A percentile compares a stretch with the other conserved stretches of the same genome.
Conservation (phyloP, 2,329 filamentous ascomycete genomes). For the Ophiostoma sp. region DNA sequence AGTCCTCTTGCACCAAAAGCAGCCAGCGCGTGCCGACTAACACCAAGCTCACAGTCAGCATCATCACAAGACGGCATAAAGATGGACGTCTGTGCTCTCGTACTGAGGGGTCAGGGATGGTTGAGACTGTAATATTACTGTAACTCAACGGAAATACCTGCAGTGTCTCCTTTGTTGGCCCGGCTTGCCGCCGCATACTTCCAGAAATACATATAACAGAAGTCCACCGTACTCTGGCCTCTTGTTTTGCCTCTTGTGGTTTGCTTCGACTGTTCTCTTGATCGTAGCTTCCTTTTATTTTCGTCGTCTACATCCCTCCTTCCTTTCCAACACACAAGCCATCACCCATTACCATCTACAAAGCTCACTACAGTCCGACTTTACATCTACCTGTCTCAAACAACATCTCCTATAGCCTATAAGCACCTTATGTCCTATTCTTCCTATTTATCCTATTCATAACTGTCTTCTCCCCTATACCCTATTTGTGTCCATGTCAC, state of each 20-base stretch:
- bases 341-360: too few relatives aligned
- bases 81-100: neutral
- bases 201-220: neutral
- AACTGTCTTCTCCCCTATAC: neutral
- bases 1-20: neutral
- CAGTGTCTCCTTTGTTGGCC: neutral
- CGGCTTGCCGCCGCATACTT: neutral
- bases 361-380: too few relatives aligned
- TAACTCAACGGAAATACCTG: neutral
- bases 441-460: neutral
- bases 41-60: neutral
- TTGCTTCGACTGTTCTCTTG: too few relatives aligned
- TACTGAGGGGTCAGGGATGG: neutral
- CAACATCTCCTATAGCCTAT: neutral
- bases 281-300: too few relatives aligned
- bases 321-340: too few relatives aligned
- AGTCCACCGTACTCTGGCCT: too few relatives aligned
- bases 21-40: neutral
- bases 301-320: too few relatives aligned
- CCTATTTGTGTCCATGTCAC: slow-evolving; percentile 46
- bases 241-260: too few relatives aligned
- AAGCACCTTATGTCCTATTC: neutral
- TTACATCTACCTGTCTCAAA: neutral
- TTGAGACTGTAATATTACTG: neutral
- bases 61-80: neutral